These are phyloP conservation scores for Diaporthe sp. DNA, from an alignment of 2,329 filamentous ascomycete species.

Conservation along the genomic window DNA sequence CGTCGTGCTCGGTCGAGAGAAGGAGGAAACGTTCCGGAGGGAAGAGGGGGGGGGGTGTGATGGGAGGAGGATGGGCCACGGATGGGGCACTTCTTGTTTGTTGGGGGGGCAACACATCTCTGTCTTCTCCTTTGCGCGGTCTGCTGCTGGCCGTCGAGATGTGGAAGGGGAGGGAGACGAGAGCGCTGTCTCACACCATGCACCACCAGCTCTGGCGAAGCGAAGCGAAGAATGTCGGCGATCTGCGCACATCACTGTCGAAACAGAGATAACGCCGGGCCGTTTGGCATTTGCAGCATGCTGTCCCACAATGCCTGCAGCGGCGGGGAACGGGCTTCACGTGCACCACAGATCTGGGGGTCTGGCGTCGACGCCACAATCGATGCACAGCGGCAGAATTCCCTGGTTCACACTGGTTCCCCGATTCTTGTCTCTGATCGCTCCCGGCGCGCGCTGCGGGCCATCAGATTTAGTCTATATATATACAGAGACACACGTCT, in stretches of 20 bases:
- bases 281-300: slow-evolving; percentile 29
- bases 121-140: neutral
- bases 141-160: neutral
- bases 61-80: neutral
- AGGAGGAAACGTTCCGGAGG: slow-evolving; percentile 27
- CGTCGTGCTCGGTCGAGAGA: neutral
- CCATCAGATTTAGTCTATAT: too few relatives aligned
- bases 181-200: slow-evolving; percentile 16
- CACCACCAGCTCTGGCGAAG: neutral
- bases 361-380: slow-evolving; percentile 20
- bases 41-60: neutral
- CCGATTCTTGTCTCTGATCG: slow-evolving; percentile 7
- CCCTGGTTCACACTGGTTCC: neutral
- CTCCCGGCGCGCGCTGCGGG: neutral
- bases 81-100: neutral
- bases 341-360: slow-evolving; percentile 21
- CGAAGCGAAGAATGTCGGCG: slow-evolving; percentile 27
- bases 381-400: slow-evolving; percentile 15
- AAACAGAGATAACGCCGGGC: neutral
- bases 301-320: slow-evolving; percentile 20
- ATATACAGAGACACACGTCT: neutral
- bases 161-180: neutral
- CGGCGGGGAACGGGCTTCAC: slow-evolving; percentile 11
- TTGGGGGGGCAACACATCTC: neutral
- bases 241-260: slow-evolving; percentile 1